Percentiles rank a stretch among this genome's conserved stretches.
Evolutionary conservation across 805 yeast species (phyloP).

Genomic region (Zygosaccharomyces pseudorouxii): DNA sequence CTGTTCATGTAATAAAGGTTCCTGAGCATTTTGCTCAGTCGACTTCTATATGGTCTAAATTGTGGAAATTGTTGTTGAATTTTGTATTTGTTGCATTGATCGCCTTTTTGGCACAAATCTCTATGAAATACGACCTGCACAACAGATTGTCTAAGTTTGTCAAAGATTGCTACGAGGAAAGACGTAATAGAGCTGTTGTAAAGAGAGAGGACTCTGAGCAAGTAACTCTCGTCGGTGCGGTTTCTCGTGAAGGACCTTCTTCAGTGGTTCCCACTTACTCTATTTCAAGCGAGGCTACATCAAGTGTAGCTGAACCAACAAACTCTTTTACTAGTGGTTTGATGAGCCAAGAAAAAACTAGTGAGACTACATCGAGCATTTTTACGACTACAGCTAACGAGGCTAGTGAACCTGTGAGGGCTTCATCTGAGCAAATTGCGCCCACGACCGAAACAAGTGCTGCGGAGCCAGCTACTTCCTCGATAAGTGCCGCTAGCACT

Average conservation of each 20-base stretch:
- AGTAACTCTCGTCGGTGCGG: conserved; percentile 15
- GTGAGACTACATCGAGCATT: neutral
- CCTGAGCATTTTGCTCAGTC: conserved; percentile 48
- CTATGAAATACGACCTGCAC: conserved; percentile 26
- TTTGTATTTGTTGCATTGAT: conserved; percentile 23
- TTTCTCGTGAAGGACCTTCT: neutral
- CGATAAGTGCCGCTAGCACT: neutral
- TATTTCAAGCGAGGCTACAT: neutral
- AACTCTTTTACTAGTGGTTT: neutral
- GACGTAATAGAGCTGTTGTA: conserved; percentile 15
- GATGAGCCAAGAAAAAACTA: neutral
- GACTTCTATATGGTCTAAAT: conserved; percentile 20
- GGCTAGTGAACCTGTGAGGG: neutral
- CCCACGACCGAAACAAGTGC: neutral
- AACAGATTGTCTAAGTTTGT: conserved; percentile 16
- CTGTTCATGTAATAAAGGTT: conserved; percentile 57
- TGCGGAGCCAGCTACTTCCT: neutral
- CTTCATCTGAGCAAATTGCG: neutral
- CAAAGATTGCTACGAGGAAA: conserved; percentile 17
- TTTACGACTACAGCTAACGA: neutral
- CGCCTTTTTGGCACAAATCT: conserved; percentile 23
- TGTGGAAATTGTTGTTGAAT: conserved; percentile 25
- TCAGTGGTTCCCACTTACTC: conserved; percentile 1
- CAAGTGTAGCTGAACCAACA: neutral
- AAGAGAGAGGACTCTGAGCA: conserved; percentile 17